phyloP scores from a whole-genome alignment of 2,329 filamentous ascomycete species.

The Venturia nashicola region DNA sequence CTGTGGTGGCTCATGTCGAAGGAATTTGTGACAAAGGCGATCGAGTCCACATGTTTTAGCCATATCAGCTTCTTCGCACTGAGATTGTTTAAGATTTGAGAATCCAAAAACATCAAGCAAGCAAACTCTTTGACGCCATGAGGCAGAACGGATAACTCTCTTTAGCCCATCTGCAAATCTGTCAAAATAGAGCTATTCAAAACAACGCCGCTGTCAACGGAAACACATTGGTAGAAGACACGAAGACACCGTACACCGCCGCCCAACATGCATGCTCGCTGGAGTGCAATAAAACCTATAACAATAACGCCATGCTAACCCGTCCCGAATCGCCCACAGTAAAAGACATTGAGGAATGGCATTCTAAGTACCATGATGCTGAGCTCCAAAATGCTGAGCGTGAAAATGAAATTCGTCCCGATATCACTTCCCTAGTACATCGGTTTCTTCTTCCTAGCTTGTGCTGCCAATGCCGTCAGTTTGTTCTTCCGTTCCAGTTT shows the following conservation, averaged over 20 bases:
- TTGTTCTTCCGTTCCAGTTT: constrained; percentile 25
- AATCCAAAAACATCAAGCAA: not conserved
- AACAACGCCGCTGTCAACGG: not conserved
- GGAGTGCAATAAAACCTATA: not conserved
- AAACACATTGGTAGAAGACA: not conserved
- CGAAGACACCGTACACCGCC: not conserved
- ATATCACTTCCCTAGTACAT: not conserved
- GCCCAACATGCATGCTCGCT: not conserved
- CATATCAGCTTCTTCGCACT: too few relatives aligned
- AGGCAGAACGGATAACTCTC: not conserved
- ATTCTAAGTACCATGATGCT: not conserved
- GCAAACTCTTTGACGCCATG: not conserved
- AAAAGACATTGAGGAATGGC: not conserved
- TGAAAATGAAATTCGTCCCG: not conserved
- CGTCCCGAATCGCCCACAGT: not conserved
- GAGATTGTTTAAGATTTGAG: not conserved
- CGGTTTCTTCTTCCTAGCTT: constrained; percentile 3
- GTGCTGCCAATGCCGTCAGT: constrained; percentile 16
- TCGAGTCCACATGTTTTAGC: too few relatives aligned
- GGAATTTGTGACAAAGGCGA: too few relatives aligned
- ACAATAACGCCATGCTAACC: constrained; percentile 1
- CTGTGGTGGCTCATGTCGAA: too few relatives aligned
- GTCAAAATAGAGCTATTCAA: not conserved
- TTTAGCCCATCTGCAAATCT: not conserved
- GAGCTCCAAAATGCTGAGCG: not conserved